Conservation (phyloP, 192 early-diverging fungal genomes). For the Gigaspora rosea region DNA sequence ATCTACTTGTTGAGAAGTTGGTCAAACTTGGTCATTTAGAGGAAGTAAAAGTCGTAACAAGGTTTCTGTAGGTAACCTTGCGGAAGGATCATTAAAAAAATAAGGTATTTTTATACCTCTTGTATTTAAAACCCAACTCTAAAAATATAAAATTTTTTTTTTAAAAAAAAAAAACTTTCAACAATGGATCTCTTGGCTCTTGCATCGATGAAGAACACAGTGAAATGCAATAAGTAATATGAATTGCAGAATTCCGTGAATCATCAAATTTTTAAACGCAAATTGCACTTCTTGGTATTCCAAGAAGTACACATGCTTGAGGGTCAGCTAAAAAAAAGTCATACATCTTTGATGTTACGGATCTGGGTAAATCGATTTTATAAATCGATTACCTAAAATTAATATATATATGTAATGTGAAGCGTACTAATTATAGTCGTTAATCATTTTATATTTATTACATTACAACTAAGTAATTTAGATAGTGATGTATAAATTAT, state of each 20-base stretch:
- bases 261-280: constrained; percentile 75
- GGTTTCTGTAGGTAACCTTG: constrained; percentile 79
- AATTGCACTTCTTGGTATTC: constrained; percentile 55
- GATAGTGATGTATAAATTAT: background rate
- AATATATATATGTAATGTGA: no score
- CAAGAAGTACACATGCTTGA: constrained; percentile 59
- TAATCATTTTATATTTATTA: no score
- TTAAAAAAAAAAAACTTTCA: constrained; percentile 27
- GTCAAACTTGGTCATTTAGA: constrained; percentile 85
- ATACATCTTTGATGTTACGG: background rate
- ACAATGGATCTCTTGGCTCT: constrained; percentile 29
- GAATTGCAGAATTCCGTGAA: constrained; percentile 65
- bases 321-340: constrained; percentile 40
- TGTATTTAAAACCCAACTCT: no score
- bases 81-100: constrained; percentile 43
- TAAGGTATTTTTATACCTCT: no score
- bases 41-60: constrained; percentile 88
- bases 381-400: background rate
- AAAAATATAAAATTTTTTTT: no score
- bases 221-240: constrained; percentile 36
- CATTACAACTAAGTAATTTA: no score
- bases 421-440: no score
- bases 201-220: constrained; percentile 39
- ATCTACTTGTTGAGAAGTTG: constrained; percentile 54
- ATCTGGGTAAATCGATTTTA: background rate